These are phyloP conservation scores for Lipomyces kockii DNA, from an alignment of 805 yeast genomes.

Conservation along the genomic window DNA sequence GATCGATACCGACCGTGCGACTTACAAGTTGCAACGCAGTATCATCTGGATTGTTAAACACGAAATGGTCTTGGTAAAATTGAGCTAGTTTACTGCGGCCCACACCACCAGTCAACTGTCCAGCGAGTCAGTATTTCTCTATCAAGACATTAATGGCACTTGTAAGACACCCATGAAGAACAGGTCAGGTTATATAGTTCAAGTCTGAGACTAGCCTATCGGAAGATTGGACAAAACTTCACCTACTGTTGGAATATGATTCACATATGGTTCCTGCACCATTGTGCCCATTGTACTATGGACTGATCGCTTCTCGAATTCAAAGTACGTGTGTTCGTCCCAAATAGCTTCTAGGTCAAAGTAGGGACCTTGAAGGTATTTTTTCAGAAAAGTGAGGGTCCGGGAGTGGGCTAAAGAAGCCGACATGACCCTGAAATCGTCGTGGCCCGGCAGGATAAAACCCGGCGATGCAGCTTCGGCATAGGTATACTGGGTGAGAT, in stretches of 20 bases:
- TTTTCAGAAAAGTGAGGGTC: not conserved
- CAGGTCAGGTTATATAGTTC: not conserved
- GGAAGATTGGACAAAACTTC: not conserved
- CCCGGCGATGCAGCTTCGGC: not conserved
- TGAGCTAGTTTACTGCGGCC: not conserved
- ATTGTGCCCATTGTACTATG: not conserved
- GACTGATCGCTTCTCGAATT: not conserved
- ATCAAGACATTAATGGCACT: not conserved
- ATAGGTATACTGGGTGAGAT: not conserved
- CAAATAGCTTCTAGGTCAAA: not conserved
- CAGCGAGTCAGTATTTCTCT: not conserved
- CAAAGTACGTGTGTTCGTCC: not conserved
- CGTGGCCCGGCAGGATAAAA: not conserved
- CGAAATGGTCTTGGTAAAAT: not conserved
- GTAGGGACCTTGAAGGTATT: not conserved
- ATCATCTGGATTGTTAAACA: not conserved
- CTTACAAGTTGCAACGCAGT: not conserved
- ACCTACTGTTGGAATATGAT: not conserved
- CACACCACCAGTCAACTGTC: not conserved
- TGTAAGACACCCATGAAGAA: not conserved
- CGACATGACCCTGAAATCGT: not conserved
- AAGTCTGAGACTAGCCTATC: not conserved
- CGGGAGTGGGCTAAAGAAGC: not conserved
- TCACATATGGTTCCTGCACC: constrained; percentile 1
- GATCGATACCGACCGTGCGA: not conserved